Percentiles rank a stretch among this genome's conserved stretches.
These are phyloP conservation scores for Trametes cinnabarina DNA, from an alignment of 768 basidiomycete species.

Conservation along the genomic window DNA sequence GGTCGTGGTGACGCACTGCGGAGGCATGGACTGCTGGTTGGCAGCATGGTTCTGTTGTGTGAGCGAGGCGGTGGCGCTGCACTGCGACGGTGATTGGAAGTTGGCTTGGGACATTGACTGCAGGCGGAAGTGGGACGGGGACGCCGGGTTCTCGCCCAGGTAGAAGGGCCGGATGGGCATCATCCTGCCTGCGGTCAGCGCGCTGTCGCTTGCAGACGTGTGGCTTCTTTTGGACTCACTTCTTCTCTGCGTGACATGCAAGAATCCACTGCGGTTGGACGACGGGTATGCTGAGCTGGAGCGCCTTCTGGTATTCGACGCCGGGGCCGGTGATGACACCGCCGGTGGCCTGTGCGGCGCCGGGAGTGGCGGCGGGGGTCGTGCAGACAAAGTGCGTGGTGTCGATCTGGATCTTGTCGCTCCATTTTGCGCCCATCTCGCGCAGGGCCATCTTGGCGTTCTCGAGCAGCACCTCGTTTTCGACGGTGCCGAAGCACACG, in stretches of 20 bases:
- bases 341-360: conserved; percentile 55
- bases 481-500: conserved; percentile 91
- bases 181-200: conserved; percentile 53
- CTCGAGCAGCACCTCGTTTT: conserved; percentile 72
- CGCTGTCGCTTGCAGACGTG: no score
- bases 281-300: conserved; percentile 91
- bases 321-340: conserved; percentile 60
- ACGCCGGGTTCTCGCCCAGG: conserved; percentile 62
- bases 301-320: conserved; percentile 90
- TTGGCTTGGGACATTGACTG: conserved; percentile 77
- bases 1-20: conserved; percentile 40
- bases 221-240: conserved; percentile 56
- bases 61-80: conserved; percentile 29
- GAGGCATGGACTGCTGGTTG: conserved; percentile 69
- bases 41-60: conserved; percentile 35
- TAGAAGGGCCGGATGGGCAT: conserved; percentile 82
- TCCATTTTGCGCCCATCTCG: conserved; percentile 89
- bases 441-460: conserved; percentile 77
- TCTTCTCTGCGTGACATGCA: conserved; percentile 82
- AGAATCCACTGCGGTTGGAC: conserved; percentile 95
- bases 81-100: conserved; percentile 43
- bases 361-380: conserved; percentile 70
- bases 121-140: conserved; percentile 51
- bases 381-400: conserved; percentile 98
- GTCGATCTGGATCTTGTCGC: conserved; percentile 92